Conservation (phyloP, 768 basidiomycete genomes). For the Melanogaster broomeanus region DNA sequence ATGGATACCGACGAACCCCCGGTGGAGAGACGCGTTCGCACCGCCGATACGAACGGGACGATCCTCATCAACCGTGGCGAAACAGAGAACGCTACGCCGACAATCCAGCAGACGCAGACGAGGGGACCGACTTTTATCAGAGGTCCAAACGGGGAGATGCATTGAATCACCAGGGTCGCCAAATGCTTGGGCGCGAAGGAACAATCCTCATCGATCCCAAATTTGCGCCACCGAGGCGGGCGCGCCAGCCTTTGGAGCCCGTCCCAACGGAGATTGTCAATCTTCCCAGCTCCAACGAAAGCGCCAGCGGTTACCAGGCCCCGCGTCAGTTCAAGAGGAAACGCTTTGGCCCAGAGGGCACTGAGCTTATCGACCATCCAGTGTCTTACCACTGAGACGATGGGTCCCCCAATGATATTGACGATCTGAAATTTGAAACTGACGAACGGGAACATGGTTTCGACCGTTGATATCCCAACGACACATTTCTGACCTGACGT, state of each 20-base stretch:
- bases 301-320: not conserved
- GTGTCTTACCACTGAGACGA: no score
- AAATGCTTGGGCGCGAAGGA: slow-evolving; percentile 19
- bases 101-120: slow-evolving; percentile 2
- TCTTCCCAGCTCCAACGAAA: not conserved
- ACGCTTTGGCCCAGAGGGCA: slow-evolving; percentile 24
- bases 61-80: slow-evolving; percentile 8
- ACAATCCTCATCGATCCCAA: slow-evolving; percentile 8
- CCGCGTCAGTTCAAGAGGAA: not conserved
- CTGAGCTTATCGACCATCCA: slow-evolving; percentile 25
- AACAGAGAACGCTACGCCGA: not conserved
- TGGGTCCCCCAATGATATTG: no score
- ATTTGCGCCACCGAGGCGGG: not conserved
- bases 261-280: not conserved
- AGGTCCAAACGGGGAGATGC: slow-evolving; percentile 23
- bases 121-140: not conserved
- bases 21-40: slow-evolving; percentile 2
- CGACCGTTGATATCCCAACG: not conserved
- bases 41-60: slow-evolving; percentile 6
- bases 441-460: not conserved
- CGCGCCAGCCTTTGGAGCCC: not conserved
- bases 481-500: not conserved
- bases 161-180: slow-evolving; percentile 18
- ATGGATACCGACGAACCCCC: slow-evolving; percentile 7
- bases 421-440: not conserved